A percentile compares a stretch with the other conserved stretches of the same genome.
Conservation (phyloP, 768 basidiomycete species). For the Leccinellum rugosiceps region DNA sequence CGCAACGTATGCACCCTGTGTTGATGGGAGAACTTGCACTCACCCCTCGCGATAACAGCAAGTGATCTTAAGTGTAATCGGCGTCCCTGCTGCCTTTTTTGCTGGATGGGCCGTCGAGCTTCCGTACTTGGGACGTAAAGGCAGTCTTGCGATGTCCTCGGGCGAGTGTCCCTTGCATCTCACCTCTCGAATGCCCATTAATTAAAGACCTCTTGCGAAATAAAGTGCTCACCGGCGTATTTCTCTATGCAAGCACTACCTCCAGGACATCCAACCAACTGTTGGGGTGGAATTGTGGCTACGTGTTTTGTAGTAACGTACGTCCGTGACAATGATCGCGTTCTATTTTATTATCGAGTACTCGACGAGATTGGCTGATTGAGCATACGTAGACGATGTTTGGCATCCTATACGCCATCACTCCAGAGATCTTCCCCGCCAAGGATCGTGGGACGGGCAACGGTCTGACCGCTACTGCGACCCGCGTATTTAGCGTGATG, state of each 20-base stretch:
- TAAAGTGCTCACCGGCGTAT: conserved; percentile 67
- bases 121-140: conserved; percentile 60
- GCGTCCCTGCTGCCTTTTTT: conserved; percentile 68
- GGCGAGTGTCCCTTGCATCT: conserved; percentile 40
- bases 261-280: conserved; percentile 63
- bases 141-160: conserved; percentile 62
- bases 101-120: conserved; percentile 71
- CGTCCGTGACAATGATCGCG: conserved; percentile 9
- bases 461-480: conserved; percentile 56
- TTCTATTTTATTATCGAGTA: not conserved
- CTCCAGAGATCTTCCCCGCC: conserved; percentile 68
- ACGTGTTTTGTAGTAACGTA: conserved; percentile 61
- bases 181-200: conserved; percentile 20
- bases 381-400: conserved; percentile 58
- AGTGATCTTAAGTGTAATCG: conserved; percentile 65
- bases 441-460: conserved; percentile 75
- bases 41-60: conserved; percentile 38
- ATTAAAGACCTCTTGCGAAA: conserved; percentile 46
- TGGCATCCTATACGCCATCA: conserved; percentile 67
- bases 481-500: conserved; percentile 66
- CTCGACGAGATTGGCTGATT: not conserved
- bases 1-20: conserved; percentile 48
- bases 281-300: conserved; percentile 80
- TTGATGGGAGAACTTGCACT: not conserved
- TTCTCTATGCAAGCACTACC: conserved; percentile 76